Evolutionary conservation across 2,329 filamentous ascomycete genomes (phyloP).

Genomic region (Cladobotryum protrusum): DNA sequence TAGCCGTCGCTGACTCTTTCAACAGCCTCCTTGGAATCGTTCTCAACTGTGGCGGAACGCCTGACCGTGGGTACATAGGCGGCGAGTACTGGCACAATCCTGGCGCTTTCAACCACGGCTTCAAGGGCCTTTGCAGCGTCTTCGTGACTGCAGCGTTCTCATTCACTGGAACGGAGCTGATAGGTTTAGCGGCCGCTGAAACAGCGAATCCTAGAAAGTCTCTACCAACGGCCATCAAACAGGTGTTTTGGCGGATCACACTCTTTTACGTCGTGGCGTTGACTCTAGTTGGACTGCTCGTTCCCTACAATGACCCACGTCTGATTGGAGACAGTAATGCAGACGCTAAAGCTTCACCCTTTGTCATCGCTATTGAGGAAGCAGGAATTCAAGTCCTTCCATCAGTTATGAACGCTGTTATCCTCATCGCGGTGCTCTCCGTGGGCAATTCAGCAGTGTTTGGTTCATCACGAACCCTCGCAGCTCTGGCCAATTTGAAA

Average conservation of each 20-base stretch:
- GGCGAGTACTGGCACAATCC: slow-evolving; percentile 69
- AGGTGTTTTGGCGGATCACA: slow-evolving; percentile 90
- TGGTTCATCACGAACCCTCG: slow-evolving; percentile 82
- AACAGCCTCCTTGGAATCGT: slow-evolving; percentile 73
- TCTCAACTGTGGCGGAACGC: slow-evolving; percentile 74
- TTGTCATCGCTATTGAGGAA: slow-evolving; percentile 85
- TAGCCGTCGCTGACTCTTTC: too few relatives aligned
- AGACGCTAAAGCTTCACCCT: slow-evolving; percentile 73
- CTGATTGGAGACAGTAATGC: slow-evolving; percentile 55
- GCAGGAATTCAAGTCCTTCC: slow-evolving; percentile 76
- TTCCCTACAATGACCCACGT: slow-evolving; percentile 61
- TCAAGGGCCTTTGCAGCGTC: slow-evolving; percentile 73
- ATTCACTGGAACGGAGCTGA: slow-evolving; percentile 68
- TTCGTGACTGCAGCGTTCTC: slow-evolving; percentile 72
- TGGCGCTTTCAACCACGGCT: slow-evolving; percentile 74
- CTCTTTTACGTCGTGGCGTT: slow-evolving; percentile 85
- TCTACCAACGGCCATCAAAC: slow-evolving; percentile 80
- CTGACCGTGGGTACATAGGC: slow-evolving; percentile 69
- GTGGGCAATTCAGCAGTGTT: slow-evolving; percentile 91
- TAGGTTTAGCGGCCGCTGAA: slow-evolving; percentile 71
- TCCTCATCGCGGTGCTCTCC: slow-evolving; percentile 81
- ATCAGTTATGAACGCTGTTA: slow-evolving; percentile 87
- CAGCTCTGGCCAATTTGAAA: slow-evolving; percentile 80
- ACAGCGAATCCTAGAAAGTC: slow-evolving; percentile 72
- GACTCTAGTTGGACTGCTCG: slow-evolving; percentile 71